These are phyloP conservation scores for Neurospora intermedia DNA, from an alignment of 495 filamentous ascomycete species.

Conservation along the genomic window DNA sequence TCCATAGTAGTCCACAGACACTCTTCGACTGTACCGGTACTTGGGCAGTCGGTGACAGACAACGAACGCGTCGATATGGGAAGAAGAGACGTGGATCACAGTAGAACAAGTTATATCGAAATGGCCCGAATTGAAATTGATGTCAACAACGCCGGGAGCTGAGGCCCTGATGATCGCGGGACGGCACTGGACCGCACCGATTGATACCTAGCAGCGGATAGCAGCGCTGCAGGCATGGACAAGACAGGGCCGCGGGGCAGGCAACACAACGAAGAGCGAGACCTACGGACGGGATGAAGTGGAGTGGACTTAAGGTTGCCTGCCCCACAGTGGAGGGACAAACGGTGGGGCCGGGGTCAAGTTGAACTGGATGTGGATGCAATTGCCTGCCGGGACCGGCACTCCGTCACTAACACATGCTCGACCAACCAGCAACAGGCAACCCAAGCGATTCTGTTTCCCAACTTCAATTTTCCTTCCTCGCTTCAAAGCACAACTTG, in stretches of 20 bases:
- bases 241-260: neutral
- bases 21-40: neutral
- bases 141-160: neutral
- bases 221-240: neutral
- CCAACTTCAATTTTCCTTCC: neutral
- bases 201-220: neutral
- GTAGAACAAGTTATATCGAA: neutral
- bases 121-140: neutral
- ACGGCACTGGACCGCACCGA: neutral
- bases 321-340: neutral
- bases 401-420: neutral
- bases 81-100: neutral
- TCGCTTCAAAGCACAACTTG: neutral
- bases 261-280: neutral
- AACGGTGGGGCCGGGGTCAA: neutral
- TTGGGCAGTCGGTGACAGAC: neutral
- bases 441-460: neutral
- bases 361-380: neutral
- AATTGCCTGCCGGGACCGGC: neutral
- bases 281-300: neutral
- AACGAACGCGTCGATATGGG: neutral
- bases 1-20: slow-evolving; percentile 11
- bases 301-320: neutral
- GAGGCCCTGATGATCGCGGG: neutral
- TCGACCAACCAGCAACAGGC: neutral